Conservation (phyloP, 768 basidiomycete species). For the Tulasnella sp. region DNA sequence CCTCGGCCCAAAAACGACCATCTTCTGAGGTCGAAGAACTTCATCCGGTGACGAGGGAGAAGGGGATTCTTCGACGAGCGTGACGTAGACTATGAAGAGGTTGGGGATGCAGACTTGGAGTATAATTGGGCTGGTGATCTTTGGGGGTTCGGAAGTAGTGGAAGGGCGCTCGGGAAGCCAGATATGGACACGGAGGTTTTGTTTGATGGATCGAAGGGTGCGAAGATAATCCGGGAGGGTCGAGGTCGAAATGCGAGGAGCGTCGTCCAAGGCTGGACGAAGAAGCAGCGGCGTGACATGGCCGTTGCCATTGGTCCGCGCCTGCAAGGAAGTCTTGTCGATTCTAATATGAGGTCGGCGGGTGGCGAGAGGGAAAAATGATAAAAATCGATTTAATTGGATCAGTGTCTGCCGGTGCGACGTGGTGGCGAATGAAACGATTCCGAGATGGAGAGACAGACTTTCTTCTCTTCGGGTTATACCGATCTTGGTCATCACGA, state of each 20-base stretch:
- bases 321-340: background rate
- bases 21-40: background rate
- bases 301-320: background rate
- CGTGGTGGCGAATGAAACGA: background rate
- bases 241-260: background rate
- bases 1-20: slow-evolving; percentile 15
- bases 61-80: background rate
- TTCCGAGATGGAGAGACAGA: slow-evolving; percentile 5
- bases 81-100: slow-evolving; percentile 8
- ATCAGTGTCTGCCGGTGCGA: background rate
- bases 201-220: background rate
- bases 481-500: slow-evolving; percentile 14
- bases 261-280: background rate
- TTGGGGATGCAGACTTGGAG: background rate
- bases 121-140: background rate
- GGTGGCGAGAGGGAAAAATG: background rate
- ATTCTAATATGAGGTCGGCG: background rate
- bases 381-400: slow-evolving; percentile 2
- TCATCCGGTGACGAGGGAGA: background rate
- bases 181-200: slow-evolving; percentile 8
- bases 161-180: background rate
- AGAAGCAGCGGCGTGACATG: background rate
- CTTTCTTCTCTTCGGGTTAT: slow-evolving; percentile 17
- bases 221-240: slow-evolving; percentile 15
- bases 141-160: background rate